Conservation (phyloP, 305 asterid genomes). For the Nicotiana rustica region DNA sequence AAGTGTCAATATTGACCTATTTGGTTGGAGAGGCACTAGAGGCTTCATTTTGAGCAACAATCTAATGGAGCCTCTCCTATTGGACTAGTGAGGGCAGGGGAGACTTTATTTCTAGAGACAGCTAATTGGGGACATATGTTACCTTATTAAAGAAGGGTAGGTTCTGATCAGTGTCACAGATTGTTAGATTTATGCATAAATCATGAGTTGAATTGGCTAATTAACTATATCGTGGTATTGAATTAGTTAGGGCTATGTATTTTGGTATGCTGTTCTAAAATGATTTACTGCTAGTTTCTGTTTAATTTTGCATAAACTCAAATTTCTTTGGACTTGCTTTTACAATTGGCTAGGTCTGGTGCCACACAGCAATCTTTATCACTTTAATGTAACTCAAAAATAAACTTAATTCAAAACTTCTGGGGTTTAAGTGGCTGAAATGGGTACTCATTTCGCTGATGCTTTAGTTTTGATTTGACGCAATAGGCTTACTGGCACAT, state of each 20-base stretch:
- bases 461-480: slow-evolving; percentile 15
- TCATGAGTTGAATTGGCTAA: slow-evolving; percentile 1
- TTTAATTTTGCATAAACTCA: background rate
- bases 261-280: slow-evolving; percentile 13
- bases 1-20: background rate
- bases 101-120: background rate
- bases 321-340: background rate
- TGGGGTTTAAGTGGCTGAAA: background rate
- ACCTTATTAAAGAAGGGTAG: background rate
- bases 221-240: background rate
- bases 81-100: background rate
- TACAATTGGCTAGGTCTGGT: background rate
- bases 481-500: background rate
- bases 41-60: background rate
- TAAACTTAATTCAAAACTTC: slow-evolving; percentile 13
- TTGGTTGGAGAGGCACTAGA: slow-evolving; percentile 6
- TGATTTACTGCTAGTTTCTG: slow-evolving; percentile 21
- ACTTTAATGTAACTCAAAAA: slow-evolving; percentile 2
- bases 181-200: background rate
- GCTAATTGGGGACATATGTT: background rate
- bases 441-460: background rate
- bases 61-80: background rate
- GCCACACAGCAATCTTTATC: background rate
- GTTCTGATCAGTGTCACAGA: slow-evolving; percentile 16
- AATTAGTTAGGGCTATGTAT: background rate